These are phyloP conservation scores for Petasospora rhodanensis DNA, from an alignment of 1,139 yeast genomes.

Conservation along the genomic window DNA sequence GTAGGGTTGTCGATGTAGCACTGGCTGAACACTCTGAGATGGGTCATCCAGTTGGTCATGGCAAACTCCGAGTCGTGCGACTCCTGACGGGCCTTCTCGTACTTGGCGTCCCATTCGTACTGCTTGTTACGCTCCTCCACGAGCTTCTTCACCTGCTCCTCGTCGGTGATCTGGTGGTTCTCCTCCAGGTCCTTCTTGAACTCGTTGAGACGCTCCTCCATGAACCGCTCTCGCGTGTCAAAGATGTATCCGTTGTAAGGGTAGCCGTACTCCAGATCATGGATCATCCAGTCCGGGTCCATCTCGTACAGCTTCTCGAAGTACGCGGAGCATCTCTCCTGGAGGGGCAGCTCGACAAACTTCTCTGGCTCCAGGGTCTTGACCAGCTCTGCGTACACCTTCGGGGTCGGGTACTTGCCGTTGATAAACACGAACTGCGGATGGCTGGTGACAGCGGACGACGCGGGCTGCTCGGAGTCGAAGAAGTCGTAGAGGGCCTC, in stretches of 20 bases:
- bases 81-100: slow-evolving; percentile 11
- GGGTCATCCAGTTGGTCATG: slow-evolving; percentile 21
- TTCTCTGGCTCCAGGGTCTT: slow-evolving; percentile 14
- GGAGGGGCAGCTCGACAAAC: slow-evolving; percentile 13
- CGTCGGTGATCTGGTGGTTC: slow-evolving; percentile 10
- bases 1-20: slow-evolving; percentile 21
- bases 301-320: slow-evolving; percentile 24
- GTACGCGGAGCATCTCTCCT: slow-evolving; percentile 26
- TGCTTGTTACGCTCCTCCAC: slow-evolving; percentile 13
- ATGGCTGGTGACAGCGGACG: neutral
- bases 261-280: slow-evolving; percentile 20
- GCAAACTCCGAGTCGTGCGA: slow-evolving; percentile 21
- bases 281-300: slow-evolving; percentile 27
- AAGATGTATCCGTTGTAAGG: slow-evolving; percentile 23
- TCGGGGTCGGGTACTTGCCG: slow-evolving; percentile 18
- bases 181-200: slow-evolving; percentile 14
- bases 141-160: slow-evolving; percentile 13
- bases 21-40: slow-evolving; percentile 26
- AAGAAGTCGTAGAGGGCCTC: slow-evolving; percentile 8
- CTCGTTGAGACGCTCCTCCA: slow-evolving; percentile 16
- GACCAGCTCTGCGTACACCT: slow-evolving; percentile 18
- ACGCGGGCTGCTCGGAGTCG: slow-evolving; percentile 1
- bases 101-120: slow-evolving; percentile 19
- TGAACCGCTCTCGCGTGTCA: slow-evolving; percentile 20
- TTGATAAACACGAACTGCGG: slow-evolving; percentile 13